Evolutionary conservation across 768 basidiomycete genomes (phyloP).

Genomic region (Austroboletus festivus): DNA sequence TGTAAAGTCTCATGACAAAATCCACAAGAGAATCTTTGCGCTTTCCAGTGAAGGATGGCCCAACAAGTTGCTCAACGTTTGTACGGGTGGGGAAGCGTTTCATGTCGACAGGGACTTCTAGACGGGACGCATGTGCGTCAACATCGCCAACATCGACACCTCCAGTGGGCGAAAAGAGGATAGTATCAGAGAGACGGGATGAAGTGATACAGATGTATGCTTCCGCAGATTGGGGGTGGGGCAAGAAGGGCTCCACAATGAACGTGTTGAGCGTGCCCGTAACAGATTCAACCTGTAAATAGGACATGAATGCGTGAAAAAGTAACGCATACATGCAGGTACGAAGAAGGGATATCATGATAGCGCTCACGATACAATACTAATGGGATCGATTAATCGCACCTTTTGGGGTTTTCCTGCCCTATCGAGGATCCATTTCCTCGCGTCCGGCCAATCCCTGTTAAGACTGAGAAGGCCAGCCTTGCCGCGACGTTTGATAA

Average conservation of each 20-base stretch:
- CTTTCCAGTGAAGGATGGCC: slow-evolving; percentile 67
- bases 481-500: slow-evolving; percentile 99
- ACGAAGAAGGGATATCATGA: slow-evolving; percentile 12
- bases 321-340: slow-evolving; percentile 17
- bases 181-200: slow-evolving; percentile 87
- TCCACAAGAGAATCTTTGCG: slow-evolving; percentile 93
- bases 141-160: slow-evolving; percentile 99
- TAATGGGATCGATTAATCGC: not conserved
- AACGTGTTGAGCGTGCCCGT: slow-evolving; percentile 97
- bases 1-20: slow-evolving; percentile 93
- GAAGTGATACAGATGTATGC: slow-evolving; percentile 99
- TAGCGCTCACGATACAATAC: not conserved
- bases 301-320: slow-evolving; percentile 15
- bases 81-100: slow-evolving; percentile 79
- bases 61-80: slow-evolving; percentile 74
- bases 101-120: slow-evolving; percentile 70
- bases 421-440: slow-evolving; percentile 78
- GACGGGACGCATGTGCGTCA: slow-evolving; percentile 91
- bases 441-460: slow-evolving; percentile 87
- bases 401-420: slow-evolving; percentile 92
- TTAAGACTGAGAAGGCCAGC: slow-evolving; percentile 93
- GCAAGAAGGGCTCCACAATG: slow-evolving; percentile 98
- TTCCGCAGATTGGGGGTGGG: slow-evolving; percentile 89
- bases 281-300: slow-evolving; percentile 77
- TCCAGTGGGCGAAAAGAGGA: slow-evolving; percentile 98